phyloP scores from a whole-genome alignment of 768 basidiomycete genomes.

The Sarcomyxa edulis region DNA sequence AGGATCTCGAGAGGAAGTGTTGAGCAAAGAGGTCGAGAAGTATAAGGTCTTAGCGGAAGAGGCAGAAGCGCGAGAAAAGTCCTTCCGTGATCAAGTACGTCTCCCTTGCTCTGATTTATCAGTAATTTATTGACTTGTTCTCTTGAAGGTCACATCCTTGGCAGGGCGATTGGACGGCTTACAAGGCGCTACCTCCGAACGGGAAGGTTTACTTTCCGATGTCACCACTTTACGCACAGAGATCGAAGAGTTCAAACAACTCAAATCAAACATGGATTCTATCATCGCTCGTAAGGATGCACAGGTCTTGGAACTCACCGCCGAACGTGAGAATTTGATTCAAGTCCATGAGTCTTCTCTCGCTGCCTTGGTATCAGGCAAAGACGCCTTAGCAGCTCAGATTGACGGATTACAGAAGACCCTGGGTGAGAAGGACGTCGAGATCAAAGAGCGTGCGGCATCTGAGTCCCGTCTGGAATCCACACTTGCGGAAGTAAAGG shows the following conservation, averaged over 20 bases:
- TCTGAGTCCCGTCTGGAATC: too few species aligned
- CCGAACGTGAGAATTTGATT: too few species aligned
- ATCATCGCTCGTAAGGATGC: neutral
- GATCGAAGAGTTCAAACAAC: neutral
- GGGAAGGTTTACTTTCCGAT: neutral
- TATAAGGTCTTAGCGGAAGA: conserved; percentile 8
- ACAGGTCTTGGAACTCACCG: neutral
- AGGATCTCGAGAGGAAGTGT: neutral
- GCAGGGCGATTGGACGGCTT: conserved; percentile 10
- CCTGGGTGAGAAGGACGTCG: too few species aligned
- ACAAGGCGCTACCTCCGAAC: conserved; percentile 9
- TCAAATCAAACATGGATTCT: neutral
- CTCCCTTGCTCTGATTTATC: neutral
- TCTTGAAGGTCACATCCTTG: conserved; percentile 14
- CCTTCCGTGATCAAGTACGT: conserved; percentile 4
- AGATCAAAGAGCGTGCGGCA: too few species aligned
- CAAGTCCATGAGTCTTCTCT: too few species aligned
- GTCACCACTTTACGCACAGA: neutral
- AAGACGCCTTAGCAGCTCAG: too few species aligned
- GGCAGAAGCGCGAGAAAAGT: conserved; percentile 4
- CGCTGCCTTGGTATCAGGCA: too few species aligned
- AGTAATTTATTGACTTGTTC: conserved; percentile 8
- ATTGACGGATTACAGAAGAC: too few species aligned
- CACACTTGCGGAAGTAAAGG: too few species aligned
- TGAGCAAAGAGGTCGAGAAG: conserved; percentile 4